Evolutionary conservation across 208 protist species (phyloP), one percentile per base, ranked within the genome.

Genomic region (Naegleria gruberi): DNA sequence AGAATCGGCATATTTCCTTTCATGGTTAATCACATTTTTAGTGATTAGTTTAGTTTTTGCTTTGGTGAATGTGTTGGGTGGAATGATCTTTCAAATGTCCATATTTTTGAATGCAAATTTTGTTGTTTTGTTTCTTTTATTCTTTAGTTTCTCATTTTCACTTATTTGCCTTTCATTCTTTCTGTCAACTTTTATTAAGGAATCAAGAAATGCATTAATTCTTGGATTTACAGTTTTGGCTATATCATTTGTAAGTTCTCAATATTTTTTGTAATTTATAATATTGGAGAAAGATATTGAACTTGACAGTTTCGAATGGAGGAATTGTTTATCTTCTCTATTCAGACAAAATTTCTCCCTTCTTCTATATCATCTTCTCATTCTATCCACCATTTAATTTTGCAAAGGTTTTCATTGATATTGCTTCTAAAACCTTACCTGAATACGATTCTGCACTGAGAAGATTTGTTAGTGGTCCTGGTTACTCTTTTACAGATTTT

Each of bases 81-180:
- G 55, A 40, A 30, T 92, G 46, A 82, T 82, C 4, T 77, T n/a
- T 43, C 89, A 57, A 65, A 26, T 91, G 4, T 1, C 1, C 4
- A 34, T 92, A 0, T 91, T 93, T 34, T 82, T 85, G 23, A 73
- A 90, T 5, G 90, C 51, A n/a, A 46, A 82, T 26, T 89, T 83
- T 34, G 23, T 93, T 17, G 74, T 81, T 37, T 42, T 94, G 26
- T 94, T 91, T 74, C 55, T 77, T 51, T 43, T 94, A 73, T 89
- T 94, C 73, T 93, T 90, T 41, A 47, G 87, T 82, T 94, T 92
- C 74, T 81, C 81, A 34, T 37, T 92, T 17, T 90, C 87, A 74
- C 51, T 94, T 26, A 81, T 90, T 88, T 65, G 83, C 3, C 81
- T 94, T 40, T 81, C 91, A 34, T 82, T 90, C 30, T 65, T 94